Percentiles rank a stretch among this genome's conserved stretches.
Evolutionary conservation across 2,329 filamentous ascomycete genomes (phyloP).

Genomic region (Colletotrichum nymphaeae): DNA sequence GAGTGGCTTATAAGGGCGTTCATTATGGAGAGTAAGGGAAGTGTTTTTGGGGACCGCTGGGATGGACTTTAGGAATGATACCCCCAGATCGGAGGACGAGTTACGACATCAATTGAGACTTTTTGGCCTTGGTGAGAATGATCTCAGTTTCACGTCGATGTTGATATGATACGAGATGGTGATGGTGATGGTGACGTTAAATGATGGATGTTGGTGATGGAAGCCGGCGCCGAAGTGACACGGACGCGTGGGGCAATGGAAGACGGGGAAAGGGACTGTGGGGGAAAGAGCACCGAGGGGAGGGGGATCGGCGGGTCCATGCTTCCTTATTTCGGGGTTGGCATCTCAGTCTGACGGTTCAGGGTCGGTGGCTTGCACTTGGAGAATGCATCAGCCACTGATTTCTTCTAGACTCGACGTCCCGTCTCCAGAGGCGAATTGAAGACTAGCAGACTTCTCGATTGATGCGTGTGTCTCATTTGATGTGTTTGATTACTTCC

Average conservation of each 20-base stretch:
- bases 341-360: neutral
- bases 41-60: neutral
- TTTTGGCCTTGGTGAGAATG: neutral
- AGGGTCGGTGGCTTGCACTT: neutral
- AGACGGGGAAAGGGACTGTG: neutral
- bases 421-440: no score
- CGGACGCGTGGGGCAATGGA: constrained; percentile 13
- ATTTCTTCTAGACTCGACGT: neutral
- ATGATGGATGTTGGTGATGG: neutral
- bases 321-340: constrained; percentile 10
- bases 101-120: neutral
- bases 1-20: neutral
- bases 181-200: no score
- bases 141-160: no score
- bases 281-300: constrained; percentile 13
- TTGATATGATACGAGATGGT: no score
- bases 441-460: no score
- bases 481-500: neutral
- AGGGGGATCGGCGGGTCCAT: constrained; percentile 32
- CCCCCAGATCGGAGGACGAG: neutral
- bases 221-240: constrained; percentile 6
- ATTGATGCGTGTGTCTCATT: neutral
- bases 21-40: neutral
- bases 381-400: neutral
- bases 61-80: neutral